Percentiles rank a stretch among this genome's conserved stretches.
Conservation (phyloP, 2,329 filamentous ascomycete species). For the Graphilbum fragrans region DNA sequence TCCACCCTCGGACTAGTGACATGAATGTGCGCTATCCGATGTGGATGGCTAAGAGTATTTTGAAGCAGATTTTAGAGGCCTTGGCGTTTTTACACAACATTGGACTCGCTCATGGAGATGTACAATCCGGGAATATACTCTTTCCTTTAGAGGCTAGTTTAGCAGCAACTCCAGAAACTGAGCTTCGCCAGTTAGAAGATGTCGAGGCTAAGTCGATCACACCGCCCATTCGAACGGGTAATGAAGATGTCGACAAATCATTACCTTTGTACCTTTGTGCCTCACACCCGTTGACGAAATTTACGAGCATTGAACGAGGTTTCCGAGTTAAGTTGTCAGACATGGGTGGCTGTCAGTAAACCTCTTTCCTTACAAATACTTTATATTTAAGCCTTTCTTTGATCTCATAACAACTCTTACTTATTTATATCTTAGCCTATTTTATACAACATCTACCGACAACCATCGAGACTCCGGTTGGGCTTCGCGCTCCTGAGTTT, state of each 20-base stretch:
- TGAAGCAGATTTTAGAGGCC: not conserved
- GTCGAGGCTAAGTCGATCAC: not conserved
- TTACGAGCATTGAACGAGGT: not conserved
- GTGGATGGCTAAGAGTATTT: slow-evolving; percentile 3
- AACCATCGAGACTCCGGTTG: not conserved
- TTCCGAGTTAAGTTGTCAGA: slow-evolving; percentile 3
- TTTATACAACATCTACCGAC: not conserved
- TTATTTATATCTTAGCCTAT: not conserved
- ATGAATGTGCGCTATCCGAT: slow-evolving; percentile 1
- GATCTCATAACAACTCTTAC: not conserved
- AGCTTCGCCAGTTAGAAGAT: not conserved
- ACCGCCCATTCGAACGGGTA: not conserved
- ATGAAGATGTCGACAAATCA: not conserved
- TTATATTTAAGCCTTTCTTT: too few species aligned
- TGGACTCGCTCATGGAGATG: slow-evolving; percentile 7
- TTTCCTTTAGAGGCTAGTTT: slow-evolving; percentile 9
- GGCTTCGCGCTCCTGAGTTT: slow-evolving; percentile 1
- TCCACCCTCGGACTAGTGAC: not conserved
- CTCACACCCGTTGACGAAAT: not conserved
- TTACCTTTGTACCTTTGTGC: not conserved
- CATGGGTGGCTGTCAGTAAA: not conserved
- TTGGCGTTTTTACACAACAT: slow-evolving; percentile 4
- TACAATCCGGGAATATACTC: slow-evolving; percentile 7
- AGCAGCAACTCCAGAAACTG: not conserved
- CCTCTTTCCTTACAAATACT: slow-evolving; percentile 19